A percentile compares a stretch with the other conserved stretches of the same genome.
Conservation (phyloP, 1,139 yeast genomes). For the Wickerhamiella infanticola region DNA sequence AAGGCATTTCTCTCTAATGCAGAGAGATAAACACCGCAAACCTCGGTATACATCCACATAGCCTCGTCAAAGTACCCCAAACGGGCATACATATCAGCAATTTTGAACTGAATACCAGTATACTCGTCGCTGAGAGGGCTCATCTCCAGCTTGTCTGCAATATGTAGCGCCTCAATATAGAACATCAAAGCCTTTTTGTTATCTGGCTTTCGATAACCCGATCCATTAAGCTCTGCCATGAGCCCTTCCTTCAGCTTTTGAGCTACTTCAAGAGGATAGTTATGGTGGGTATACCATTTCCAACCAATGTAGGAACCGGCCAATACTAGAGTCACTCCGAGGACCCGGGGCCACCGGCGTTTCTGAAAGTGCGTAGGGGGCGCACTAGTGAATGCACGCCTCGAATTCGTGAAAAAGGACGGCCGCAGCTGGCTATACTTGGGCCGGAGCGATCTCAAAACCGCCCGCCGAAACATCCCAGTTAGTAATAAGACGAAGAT, state of each 20-base stretch:
- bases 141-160: slow-evolving; percentile 33
- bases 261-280: slow-evolving; percentile 47
- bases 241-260: slow-evolving; percentile 53
- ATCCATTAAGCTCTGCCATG: slow-evolving; percentile 63
- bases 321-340: slow-evolving; percentile 1
- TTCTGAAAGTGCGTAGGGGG: background rate
- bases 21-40: slow-evolving; percentile 42
- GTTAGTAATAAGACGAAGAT: too few species aligned
- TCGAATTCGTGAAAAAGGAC: background rate
- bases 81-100: slow-evolving; percentile 75
- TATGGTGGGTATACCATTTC: slow-evolving; percentile 21
- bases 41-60: slow-evolving; percentile 46
- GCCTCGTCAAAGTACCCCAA: slow-evolving; percentile 49
- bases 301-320: slow-evolving; percentile 11
- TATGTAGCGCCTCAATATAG: slow-evolving; percentile 42
- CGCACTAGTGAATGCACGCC: background rate
- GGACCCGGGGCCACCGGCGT: slow-evolving; percentile 4
- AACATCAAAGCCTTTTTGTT: slow-evolving; percentile 50
- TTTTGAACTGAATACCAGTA: slow-evolving; percentile 74
- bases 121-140: slow-evolving; percentile 49
- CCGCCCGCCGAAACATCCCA: too few species aligned
- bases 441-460: too few species aligned
- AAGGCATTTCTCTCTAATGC: slow-evolving; percentile 30
- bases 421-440: too few species aligned
- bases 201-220: slow-evolving; percentile 43